Conservation (phyloP, 768 basidiomycete genomes). For the Candolleomyces eurysporus region DNA sequence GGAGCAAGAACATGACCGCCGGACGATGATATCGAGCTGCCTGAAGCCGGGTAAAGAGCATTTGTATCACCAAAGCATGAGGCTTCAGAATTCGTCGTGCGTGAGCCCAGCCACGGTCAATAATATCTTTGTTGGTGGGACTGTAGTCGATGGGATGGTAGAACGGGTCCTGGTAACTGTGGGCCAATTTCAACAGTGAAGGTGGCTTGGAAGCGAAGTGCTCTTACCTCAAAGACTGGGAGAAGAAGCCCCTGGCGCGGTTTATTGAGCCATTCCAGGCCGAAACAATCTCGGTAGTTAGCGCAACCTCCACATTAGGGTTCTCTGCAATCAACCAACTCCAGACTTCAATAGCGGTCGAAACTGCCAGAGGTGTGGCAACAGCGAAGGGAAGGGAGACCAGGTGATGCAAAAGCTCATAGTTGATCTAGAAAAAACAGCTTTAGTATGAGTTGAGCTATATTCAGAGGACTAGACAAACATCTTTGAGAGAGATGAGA, state of each 20-base stretch:
- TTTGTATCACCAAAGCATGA: conserved; percentile 80
- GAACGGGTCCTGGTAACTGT: conserved; percentile 89
- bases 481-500: conserved; percentile 68
- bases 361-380: conserved; percentile 81
- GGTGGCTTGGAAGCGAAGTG: not conserved
- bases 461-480: conserved; percentile 18
- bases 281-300: conserved; percentile 83
- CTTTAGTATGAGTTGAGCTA: not conserved
- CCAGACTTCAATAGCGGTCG: conserved; percentile 92
- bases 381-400: conserved; percentile 87
- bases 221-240: conserved; percentile 72
- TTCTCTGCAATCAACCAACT: conserved; percentile 92
- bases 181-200: conserved; percentile 1
- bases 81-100: conserved; percentile 79
- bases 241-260: conserved; percentile 81
- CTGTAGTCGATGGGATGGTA: conserved; percentile 81
- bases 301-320: conserved; percentile 73
- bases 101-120: conserved; percentile 67
- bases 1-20: conserved; percentile 81
- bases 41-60: conserved; percentile 90
- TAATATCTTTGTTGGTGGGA: conserved; percentile 82
- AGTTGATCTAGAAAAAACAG: conserved; percentile 59
- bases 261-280: conserved; percentile 87
- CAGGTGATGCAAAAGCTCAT: conserved; percentile 82
- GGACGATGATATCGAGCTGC: conserved; percentile 87